Base-by-base conservation (phyloP, 805 yeast species). In the Kazachstania psychrophila region DNA sequence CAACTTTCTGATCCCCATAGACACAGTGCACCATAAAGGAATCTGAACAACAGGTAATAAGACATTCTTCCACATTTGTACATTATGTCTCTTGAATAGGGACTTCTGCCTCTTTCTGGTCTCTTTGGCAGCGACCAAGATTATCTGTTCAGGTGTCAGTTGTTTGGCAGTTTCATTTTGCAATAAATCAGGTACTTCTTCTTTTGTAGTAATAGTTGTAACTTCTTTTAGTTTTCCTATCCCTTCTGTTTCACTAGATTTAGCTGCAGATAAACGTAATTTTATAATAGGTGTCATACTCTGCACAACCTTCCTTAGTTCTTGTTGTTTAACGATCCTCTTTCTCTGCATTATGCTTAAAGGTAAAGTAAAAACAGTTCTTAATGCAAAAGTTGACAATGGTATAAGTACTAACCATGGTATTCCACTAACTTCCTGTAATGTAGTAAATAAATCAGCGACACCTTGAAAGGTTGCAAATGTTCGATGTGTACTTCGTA, bases 321-420 rank as follows among this genome's bases (percentile, higher is more conserved):
- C 70, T 34, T 78, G 78, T 58, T 88, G 96, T 43, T 73, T 77
- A 39, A 74, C 79, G 8, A 79, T 60, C 27, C 94, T 61, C 36
- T 65, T 66, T 37, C 97, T 64, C 52, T 86, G 94, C 43, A 72
- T 46, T 2, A 87, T 65, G 0, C 94, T 85, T 15, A 88, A 59
- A 4, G 96, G 96, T 6, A 86, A 53, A 0, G 96, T 88, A 56
- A 82, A 65, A 2, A 66, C 44, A 0, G 81, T 53, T 45, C 96
- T 68, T 15, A 88, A 55, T 0, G 75, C 61, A 17, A 87, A 54
- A 0, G 96, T 84, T 0, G 82, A 61, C 5, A 75, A 23, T 0
- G 96, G 96, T 8, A 88, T 79, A 26, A 86, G 61, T 0, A 73
- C 72, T 68, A 84, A 75, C 96, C 96, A 88, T 3, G 94, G 86